phyloP scores from a whole-genome alignment of 75 land plant genomes.

The Picea sitchensis region DNA sequence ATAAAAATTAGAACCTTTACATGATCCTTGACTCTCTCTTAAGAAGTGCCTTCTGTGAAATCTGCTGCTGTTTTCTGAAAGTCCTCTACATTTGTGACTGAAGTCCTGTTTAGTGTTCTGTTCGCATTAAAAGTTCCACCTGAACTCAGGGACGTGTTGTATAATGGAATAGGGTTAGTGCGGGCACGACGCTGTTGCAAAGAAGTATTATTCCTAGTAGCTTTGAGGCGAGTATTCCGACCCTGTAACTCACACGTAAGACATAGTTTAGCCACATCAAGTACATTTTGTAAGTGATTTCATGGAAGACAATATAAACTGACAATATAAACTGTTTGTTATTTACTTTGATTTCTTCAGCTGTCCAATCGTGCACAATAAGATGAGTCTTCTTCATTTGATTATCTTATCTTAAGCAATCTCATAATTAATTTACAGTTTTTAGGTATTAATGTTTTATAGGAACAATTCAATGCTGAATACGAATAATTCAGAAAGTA shows the following conservation, averaged over 20 bases:
- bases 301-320: neutral
- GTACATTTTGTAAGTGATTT: neutral
- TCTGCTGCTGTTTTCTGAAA: constrained; percentile 12
- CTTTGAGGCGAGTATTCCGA: constrained; percentile 56
- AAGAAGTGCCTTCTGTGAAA: constrained; percentile 18
- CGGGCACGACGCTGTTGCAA: constrained; percentile 36
- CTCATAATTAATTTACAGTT: neutral
- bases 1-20: neutral
- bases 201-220: constrained; percentile 59
- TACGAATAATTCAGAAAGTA: neutral
- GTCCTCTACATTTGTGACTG: constrained; percentile 23
- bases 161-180: constrained; percentile 35
- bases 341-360: neutral
- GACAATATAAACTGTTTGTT: neutral
- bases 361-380: neutral
- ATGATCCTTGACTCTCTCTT: constrained; percentile 15
- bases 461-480: neutral
- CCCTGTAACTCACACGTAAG: constrained; percentile 37
- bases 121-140: constrained; percentile 11
- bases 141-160: constrained; percentile 37
- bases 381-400: neutral
- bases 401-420: neutral
- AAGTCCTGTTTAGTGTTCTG: constrained; percentile 37
- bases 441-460: neutral
- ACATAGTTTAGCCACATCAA: neutral